phyloP scores from a whole-genome alignment of 495 filamentous ascomycete genomes.

The Penicillium cataractarum region DNA sequence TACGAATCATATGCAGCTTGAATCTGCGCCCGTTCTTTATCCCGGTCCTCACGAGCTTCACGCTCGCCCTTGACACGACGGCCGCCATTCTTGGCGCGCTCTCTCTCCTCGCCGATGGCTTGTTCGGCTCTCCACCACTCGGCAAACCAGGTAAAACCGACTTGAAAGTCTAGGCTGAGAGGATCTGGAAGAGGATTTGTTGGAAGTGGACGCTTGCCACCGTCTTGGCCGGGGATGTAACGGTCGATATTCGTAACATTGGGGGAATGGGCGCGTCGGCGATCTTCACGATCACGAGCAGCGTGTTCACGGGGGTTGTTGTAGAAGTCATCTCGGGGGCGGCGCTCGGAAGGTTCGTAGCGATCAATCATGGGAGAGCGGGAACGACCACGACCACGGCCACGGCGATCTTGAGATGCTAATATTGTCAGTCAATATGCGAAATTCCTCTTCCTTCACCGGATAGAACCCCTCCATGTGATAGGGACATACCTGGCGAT shows the following conservation, averaged over 20 bases:
- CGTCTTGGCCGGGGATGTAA: slow-evolving; percentile 87
- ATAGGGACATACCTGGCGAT: slow-evolving; percentile 51
- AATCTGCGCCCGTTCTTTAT: slow-evolving; percentile 85
- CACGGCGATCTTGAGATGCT: slow-evolving; percentile 54
- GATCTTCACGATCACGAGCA: slow-evolving; percentile 66
- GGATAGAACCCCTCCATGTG: neutral
- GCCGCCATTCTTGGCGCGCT: slow-evolving; percentile 74
- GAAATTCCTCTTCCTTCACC: neutral
- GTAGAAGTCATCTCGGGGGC: slow-evolving; percentile 55
- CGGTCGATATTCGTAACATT: slow-evolving; percentile 82
- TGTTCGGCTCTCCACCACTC: slow-evolving; percentile 96
- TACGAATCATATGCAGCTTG: slow-evolving; percentile 91
- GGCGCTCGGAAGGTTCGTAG: slow-evolving; percentile 67
- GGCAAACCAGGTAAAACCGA: slow-evolving; percentile 94
- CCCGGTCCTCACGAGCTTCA: slow-evolving; percentile 81
- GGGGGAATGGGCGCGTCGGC: slow-evolving; percentile 65
- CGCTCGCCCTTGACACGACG: slow-evolving; percentile 74
- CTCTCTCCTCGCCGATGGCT: slow-evolving; percentile 82
- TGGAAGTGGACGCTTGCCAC: slow-evolving; percentile 57
- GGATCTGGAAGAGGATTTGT: slow-evolving; percentile 81
- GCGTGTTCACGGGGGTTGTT: slow-evolving; percentile 66
- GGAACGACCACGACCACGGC: slow-evolving; percentile 59
- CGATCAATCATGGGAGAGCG: slow-evolving; percentile 77
- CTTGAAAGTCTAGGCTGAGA: slow-evolving; percentile 83
- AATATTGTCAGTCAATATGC: slow-evolving; percentile 16